Percentiles rank a stretch among this genome's conserved stretches.
Conservation (phyloP, 1,284 basidiomycete genomes). For the Trametes pubescens region DNA sequence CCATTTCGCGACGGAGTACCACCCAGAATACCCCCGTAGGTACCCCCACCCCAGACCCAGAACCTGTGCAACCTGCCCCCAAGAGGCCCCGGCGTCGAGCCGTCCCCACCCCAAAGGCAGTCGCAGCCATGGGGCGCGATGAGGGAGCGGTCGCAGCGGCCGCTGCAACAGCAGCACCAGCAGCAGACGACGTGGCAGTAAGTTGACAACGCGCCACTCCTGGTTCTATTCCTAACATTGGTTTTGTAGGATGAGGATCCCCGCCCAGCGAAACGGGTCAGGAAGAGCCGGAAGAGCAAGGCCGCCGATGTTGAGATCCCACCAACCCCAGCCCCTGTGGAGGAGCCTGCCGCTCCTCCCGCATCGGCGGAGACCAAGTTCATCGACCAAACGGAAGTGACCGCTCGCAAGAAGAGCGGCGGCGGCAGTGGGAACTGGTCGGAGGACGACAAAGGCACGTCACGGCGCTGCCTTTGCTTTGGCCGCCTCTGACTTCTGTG, state of each 20-base stretch:
- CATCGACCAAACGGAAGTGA: conserved; percentile 43
- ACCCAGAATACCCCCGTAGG: conserved; percentile 53
- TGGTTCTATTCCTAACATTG: background rate
- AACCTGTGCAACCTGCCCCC: conserved; percentile 62
- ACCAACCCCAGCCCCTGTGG: conserved; percentile 38
- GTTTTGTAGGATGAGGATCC: conserved; percentile 37
- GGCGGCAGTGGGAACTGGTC: conserved; percentile 54
- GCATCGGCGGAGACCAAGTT: conserved; percentile 39
- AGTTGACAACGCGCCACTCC: background rate
- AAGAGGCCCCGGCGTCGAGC: conserved; percentile 46
- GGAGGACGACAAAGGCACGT: conserved; percentile 65
- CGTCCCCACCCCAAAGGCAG: conserved; percentile 42
- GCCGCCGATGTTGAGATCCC: conserved; percentile 31
- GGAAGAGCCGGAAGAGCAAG: conserved; percentile 43
- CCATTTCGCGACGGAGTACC: conserved; percentile 48
- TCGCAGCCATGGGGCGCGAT: conserved; percentile 37
- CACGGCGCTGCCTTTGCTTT: conserved; percentile 42
- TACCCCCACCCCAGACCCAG: conserved; percentile 68
- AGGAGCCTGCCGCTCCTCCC: conserved; percentile 32
- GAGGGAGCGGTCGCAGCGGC: conserved; percentile 16
- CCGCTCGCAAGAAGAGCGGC: conserved; percentile 46
- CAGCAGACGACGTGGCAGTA: conserved; percentile 48
- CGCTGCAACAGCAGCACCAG: no score
- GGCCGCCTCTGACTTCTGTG: conserved; percentile 47
- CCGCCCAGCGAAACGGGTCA: conserved; percentile 43